Evolutionary conservation across 139 green algal genomes (phyloP), one percentile per base, ranked within the genome.

Genomic region (Picochlorum sp.): DNA sequence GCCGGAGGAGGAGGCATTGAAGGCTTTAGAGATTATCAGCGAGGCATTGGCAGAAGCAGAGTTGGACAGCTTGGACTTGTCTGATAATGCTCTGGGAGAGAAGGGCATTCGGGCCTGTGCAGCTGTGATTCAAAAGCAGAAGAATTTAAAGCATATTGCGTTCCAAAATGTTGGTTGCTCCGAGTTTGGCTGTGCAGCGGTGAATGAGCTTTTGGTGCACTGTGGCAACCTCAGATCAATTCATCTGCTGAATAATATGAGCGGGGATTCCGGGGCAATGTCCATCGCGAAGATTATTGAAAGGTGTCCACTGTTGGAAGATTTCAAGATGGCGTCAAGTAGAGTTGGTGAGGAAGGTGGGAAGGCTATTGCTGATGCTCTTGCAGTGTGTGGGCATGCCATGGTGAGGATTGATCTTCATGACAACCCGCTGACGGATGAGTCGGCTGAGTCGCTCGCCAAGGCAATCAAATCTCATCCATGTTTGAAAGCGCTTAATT

Each of bases 221-320:
- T 44, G 37, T 1, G 38, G 15, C 3, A 34, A 56, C 31, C 81
- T 94, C 16, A 52, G 45, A 23, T 61, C 62, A 31, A 67, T 97
- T 50, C 85, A 92, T 67, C 77, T 98, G 18, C 89, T 84, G 81
- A 98, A 98, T 84, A 98, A 98, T 82, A 97, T 96, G 90, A 91
- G 65, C 47, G 88, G 79, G 21, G 77, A 94, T 61, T 81, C 88
- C 57, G 79, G 79, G 1, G 79, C 79, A 11, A 57, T 49, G 4
- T 60, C 69, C 28, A 83, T 85, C 26, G 79, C 71, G 1, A 63
- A 64, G 5, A 62, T 97, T 30, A 71, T 97, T 57, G 21, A 68
- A 6, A 68, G 84, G 10, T 72, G 82, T 14, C 80, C 83, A 2
- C n/a, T 57, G 13, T 84, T 98, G 72, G 69, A 85, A 71, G 84